Evolutionary conservation across 192 early-diverging fungal genomes (phyloP).

Genomic region (Pilaira anomala): DNA sequence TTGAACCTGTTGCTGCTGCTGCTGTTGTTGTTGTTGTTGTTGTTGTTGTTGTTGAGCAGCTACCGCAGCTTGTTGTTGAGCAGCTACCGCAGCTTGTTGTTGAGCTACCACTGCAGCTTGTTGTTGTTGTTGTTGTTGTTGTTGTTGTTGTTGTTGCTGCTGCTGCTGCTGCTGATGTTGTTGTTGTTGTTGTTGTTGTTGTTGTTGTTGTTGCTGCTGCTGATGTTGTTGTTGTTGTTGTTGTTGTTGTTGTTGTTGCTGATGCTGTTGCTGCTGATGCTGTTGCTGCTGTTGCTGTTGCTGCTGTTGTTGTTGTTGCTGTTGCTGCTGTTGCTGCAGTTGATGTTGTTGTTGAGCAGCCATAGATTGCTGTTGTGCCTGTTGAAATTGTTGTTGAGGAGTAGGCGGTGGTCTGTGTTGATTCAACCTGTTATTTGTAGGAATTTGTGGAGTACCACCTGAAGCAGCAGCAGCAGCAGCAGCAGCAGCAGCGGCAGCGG

Average conservation of each 20-base stretch:
- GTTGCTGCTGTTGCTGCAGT: constrained; percentile 33
- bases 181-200: constrained; percentile 26
- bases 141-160: constrained; percentile 10
- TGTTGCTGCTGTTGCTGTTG: constrained; percentile 34
- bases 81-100: background rate
- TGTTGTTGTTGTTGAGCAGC: constrained; percentile 29
- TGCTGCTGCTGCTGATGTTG: constrained; percentile 33
- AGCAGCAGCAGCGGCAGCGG: constrained; percentile 20
- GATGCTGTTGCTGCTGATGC: too few species aligned
- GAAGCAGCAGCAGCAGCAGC: background rate
- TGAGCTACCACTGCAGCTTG: constrained; percentile 22
- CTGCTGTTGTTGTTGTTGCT: constrained; percentile 26
- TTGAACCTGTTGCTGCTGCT: constrained; percentile 30
- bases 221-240: constrained; percentile 26
- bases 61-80: constrained; percentile 35
- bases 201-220: constrained; percentile 24
- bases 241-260: constrained; percentile 16
- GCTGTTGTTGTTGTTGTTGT: constrained; percentile 30
- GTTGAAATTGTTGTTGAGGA: background rate
- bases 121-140: constrained; percentile 17
- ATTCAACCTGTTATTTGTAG: background rate
- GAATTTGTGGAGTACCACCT: background rate
- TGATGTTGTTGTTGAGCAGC: constrained; percentile 17
- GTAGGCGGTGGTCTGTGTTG: too few species aligned
- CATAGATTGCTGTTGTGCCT: constrained; percentile 17